Evolutionary conservation across 148 eudicot species (phyloP).

Genomic region (Rhododendron vialii): DNA sequence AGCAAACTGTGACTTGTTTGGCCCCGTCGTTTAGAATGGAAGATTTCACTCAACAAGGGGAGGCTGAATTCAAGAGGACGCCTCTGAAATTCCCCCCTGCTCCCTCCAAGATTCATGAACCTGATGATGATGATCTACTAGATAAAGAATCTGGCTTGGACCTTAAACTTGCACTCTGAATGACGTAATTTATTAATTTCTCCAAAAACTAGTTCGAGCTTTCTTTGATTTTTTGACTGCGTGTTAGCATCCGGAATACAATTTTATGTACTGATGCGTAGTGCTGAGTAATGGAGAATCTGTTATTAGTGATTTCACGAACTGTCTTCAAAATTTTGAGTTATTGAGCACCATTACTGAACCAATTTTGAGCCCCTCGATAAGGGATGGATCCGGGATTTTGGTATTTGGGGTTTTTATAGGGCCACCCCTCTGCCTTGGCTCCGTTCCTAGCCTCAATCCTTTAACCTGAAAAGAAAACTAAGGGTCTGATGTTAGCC

Average conservation of each 20-base stretch:
- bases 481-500: too few species aligned
- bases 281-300: background rate
- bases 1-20: background rate
- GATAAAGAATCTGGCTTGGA: conserved; percentile 4
- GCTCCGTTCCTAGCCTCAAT: too few species aligned
- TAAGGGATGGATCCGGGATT: background rate
- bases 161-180: conserved; percentile 6
- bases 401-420: background rate
- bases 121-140: background rate
- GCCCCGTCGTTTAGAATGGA: conserved; percentile 37
- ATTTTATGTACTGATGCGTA: background rate
- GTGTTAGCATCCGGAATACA: background rate
- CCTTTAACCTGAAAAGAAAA: too few species aligned
- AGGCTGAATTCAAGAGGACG: background rate
- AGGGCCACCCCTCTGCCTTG: too few species aligned
- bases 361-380: background rate
- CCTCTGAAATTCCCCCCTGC: background rate
- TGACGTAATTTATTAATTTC: background rate
- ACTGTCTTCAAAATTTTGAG: too few species aligned
- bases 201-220: background rate
- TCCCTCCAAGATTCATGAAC: background rate
- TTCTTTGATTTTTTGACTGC: background rate
- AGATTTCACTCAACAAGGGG: conserved; percentile 18
- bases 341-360: too few species aligned
- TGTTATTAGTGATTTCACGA: background rate